phyloP scores from a whole-genome alignment of 768 basidiomycete species.

The Terana coerulea region DNA sequence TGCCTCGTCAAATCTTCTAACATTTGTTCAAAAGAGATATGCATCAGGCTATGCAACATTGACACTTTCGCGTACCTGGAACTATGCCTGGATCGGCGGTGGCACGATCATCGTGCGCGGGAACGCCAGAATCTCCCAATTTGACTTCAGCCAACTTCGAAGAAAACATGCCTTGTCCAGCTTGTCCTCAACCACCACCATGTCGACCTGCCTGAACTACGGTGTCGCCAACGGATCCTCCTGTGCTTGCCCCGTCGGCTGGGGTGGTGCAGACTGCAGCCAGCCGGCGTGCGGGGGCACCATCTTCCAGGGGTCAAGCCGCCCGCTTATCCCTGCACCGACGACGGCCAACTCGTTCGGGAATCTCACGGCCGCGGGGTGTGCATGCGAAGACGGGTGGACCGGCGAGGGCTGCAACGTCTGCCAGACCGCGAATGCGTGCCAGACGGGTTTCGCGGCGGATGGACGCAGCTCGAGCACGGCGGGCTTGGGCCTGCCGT shows the following conservation, averaged over 20 bases:
- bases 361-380: conserved; percentile 65
- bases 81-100: no score
- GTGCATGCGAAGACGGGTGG: conserved; percentile 75
- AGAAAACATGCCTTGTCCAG: no score
- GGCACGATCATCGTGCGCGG: no score
- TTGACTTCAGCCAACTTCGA: no score
- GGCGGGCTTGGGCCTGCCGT: conserved; percentile 16
- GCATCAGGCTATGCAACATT: no score
- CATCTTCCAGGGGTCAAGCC: conserved; percentile 66
- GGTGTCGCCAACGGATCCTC: conserved; percentile 50
- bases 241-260: conserved; percentile 81
- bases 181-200: no score
- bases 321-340: conserved; percentile 43
- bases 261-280: conserved; percentile 68
- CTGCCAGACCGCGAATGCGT: conserved; percentile 63
- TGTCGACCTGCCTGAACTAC: conserved; percentile 60
- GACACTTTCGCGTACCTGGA: no score
- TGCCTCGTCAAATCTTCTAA: no score
- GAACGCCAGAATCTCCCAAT: no score
- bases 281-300: conserved; percentile 76
- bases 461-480: conserved; percentile 24
- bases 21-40: no score
- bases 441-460: conserved; percentile 57
- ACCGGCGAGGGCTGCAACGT: conserved; percentile 77
- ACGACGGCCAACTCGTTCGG: conserved; percentile 22